Evolutionary conservation across 83 land plant genomes (phyloP).

Genomic region (Larix sibirica): DNA sequence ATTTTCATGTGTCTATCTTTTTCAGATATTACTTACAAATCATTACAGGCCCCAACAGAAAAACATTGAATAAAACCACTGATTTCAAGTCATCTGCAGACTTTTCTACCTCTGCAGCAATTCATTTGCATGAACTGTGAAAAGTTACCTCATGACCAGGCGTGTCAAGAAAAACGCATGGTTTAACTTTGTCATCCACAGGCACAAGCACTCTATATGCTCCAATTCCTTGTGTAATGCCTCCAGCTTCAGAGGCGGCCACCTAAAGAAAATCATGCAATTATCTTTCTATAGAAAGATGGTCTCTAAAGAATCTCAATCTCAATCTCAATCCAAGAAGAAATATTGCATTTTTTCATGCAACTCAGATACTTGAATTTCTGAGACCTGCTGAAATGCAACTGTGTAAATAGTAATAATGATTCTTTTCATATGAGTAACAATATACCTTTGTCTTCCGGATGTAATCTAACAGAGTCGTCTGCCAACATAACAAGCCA

Average conservation of each 20-base stretch:
- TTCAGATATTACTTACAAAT: not conserved
- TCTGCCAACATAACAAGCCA: slow-evolving; percentile 50
- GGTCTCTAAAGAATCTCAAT: not conserved
- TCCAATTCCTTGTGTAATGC: slow-evolving; percentile 99
- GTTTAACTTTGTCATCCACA: slow-evolving; percentile 67
- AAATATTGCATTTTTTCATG: not conserved
- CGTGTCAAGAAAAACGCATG: slow-evolving; percentile 99
- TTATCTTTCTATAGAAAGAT: not conserved
- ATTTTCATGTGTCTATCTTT: not conserved
- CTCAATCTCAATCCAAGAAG: not conserved
- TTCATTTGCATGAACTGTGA: not conserved
- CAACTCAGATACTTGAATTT: not conserved
- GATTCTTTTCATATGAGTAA: not conserved
- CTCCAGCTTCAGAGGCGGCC: slow-evolving; percentile 97
- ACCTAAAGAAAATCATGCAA: slow-evolving; percentile 45
- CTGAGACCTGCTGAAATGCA: not conserved
- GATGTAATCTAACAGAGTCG: slow-evolving; percentile 91
- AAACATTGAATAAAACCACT: not conserved
- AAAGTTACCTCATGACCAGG: slow-evolving; percentile 96
- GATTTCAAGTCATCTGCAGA: not conserved
- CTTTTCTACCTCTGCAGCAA: not conserved
- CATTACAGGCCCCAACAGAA: not conserved
- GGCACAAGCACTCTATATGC: slow-evolving; percentile 89
- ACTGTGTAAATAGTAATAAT: slow-evolving; percentile 12
- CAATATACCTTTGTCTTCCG: slow-evolving; percentile 87